Conservation (phyloP, 2,329 filamentous ascomycete species). For the Botrytis cinerea region DNA sequence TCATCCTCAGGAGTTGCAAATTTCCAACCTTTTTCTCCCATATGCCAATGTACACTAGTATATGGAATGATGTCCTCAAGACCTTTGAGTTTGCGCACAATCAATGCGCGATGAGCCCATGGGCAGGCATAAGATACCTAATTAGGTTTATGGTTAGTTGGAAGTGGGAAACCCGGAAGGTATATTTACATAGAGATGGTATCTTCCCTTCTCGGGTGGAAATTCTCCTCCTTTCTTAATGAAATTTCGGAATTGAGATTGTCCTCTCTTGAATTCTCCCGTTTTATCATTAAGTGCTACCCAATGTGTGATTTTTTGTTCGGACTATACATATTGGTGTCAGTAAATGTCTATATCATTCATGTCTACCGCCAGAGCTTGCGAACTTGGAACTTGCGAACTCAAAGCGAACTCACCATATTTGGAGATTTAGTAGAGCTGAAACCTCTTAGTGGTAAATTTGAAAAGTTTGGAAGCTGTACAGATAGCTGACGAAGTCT, state of each 20-base stretch:
- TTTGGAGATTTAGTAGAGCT: constrained; percentile 11
- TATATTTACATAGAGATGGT: constrained; percentile 92
- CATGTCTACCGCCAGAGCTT: neutral
- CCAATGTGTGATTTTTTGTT: constrained; percentile 75
- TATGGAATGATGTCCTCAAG: constrained; percentile 76
- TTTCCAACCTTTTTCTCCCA: constrained; percentile 67
- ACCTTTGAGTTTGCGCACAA: constrained; percentile 87
- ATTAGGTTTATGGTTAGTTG: neutral
- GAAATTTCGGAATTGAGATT: constrained; percentile 74
- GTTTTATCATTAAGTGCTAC: constrained; percentile 73
- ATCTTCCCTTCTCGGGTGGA: constrained; percentile 78
- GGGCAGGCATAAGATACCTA: constrained; percentile 53
- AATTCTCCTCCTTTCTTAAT: constrained; percentile 66
- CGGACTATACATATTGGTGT: constrained; percentile 27
- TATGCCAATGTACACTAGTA: constrained; percentile 56
- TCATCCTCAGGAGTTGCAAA: constrained; percentile 63
- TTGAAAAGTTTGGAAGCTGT: constrained; percentile 12
- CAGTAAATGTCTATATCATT: constrained; percentile 17
- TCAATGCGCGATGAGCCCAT: constrained; percentile 81
- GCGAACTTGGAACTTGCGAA: neutral
- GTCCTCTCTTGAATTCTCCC: constrained; percentile 91
- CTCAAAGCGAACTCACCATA: constrained; percentile 21
- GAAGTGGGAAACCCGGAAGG: constrained; percentile 64
- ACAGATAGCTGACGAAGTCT: constrained; percentile 18
- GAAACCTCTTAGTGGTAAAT: constrained; percentile 22